Evolutionary conservation across 768 basidiomycete species (phyloP).

Genomic region (Pleurotus tuber-regium): DNA sequence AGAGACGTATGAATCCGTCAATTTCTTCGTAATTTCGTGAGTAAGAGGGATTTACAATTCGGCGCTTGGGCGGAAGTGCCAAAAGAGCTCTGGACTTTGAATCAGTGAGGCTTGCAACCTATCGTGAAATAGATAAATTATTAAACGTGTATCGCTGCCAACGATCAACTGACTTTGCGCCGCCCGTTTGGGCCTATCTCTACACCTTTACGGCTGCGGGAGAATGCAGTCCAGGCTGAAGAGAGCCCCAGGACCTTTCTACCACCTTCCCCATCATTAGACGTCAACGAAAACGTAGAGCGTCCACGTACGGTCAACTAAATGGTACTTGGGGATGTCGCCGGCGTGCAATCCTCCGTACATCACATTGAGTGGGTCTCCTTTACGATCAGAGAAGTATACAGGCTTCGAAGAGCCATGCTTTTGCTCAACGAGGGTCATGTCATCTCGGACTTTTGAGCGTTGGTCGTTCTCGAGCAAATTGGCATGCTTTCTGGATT

Average conservation of each 20-base stretch:
- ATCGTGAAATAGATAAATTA: background rate
- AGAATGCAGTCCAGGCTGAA: slow-evolving; percentile 43
- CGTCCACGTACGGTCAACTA: slow-evolving; percentile 51
- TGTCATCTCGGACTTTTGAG: slow-evolving; percentile 26
- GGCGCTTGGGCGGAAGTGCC: slow-evolving; percentile 47
- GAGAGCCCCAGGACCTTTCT: slow-evolving; percentile 64
- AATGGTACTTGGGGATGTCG: slow-evolving; percentile 64
- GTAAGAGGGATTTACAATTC: slow-evolving; percentile 36
- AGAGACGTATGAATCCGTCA: slow-evolving; percentile 65
- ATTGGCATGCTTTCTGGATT: slow-evolving; percentile 19
- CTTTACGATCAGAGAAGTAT: slow-evolving; percentile 67
- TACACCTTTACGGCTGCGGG: slow-evolving; percentile 48
- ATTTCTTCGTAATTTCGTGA: slow-evolving; percentile 54
- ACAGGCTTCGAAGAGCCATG: slow-evolving; percentile 28
- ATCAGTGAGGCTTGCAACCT: slow-evolving; percentile 58
- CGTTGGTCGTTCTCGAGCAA: slow-evolving; percentile 18
- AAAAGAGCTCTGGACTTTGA: slow-evolving; percentile 53
- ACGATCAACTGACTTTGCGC: slow-evolving; percentile 37
- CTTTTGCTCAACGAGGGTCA: slow-evolving; percentile 17
- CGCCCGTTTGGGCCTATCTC: slow-evolving; percentile 47
- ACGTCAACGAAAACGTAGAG: slow-evolving; percentile 22
- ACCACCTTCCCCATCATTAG: slow-evolving; percentile 58
- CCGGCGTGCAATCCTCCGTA: slow-evolving; percentile 65
- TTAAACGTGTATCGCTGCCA: background rate
- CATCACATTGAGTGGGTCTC: slow-evolving; percentile 61